Evolutionary conservation across 345 rosid species (phyloP), one percentile per base, ranked within the genome.

Genomic region (Eucalyptus tenuipes): DNA sequence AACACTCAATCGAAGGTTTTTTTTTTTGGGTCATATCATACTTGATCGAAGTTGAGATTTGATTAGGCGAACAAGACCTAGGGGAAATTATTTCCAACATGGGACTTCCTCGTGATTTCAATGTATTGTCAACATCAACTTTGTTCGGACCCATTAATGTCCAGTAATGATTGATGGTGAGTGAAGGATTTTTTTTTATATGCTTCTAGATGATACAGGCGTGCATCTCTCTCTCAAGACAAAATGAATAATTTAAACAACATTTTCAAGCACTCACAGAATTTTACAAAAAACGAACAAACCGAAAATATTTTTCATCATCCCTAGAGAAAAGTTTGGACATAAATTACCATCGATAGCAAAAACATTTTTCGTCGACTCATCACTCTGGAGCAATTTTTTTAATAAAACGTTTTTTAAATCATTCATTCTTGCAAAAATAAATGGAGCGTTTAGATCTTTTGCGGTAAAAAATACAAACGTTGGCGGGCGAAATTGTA

Each of bases 291-390:
- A 27, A 61, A 12, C 0, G 31, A 61, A 13, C 3, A 61, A 3
- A 29, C 15, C 0, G n/a, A 64, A 64, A 14, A n/a, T 4, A 15
- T 7, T n/a, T 64, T 7, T 14, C 20, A 64, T 64, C 6, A 0
- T 31, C 1, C 0, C 0, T 4, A 3, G 1, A 64, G 15, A n/a
- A 2, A 14, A n/a, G 1, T n/a, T 7, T n/a, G 4, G 3, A n/a
- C 2, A n/a, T 64, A 4, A 64, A 7, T 7, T n/a, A n/a, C 18
- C 4, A 8, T 14, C 5, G 2, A n/a, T n/a, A n/a, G 3, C 3
- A 0, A n/a, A 64, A 64, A 64, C 10, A n/a, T 29, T 0, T n/a
- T 64, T 14, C 0, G 8, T n/a, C 3, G 0, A 20, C 15, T 3
- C 7, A 20, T 40, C 1, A 40, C 22, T 40, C 10, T 2, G 0